Evolutionary conservation across 1,284 basidiomycete species (phyloP).

Genomic region (Neolentinus lepideus): DNA sequence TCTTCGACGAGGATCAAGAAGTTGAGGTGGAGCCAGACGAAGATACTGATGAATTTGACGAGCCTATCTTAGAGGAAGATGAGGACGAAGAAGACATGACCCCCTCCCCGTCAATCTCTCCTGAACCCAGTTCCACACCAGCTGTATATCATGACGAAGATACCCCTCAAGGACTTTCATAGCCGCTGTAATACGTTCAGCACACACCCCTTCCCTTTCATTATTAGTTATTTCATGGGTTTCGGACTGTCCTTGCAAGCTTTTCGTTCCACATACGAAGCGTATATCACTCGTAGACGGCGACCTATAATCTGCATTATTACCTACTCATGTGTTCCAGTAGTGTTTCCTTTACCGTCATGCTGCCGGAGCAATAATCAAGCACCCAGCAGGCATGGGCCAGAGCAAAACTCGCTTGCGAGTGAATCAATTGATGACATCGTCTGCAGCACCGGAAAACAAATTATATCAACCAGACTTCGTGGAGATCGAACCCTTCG

Average conservation of each 20-base stretch:
- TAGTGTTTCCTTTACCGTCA: background rate
- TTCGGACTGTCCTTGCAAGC: background rate
- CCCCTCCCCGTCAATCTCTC: background rate
- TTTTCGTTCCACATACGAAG: background rate
- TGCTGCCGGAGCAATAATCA: background rate
- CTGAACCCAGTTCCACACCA: background rate
- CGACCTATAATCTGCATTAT: background rate
- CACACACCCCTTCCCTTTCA: background rate
- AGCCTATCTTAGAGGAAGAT: conserved; percentile 41
- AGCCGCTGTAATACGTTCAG: background rate
- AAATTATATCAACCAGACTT: background rate
- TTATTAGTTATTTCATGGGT: background rate
- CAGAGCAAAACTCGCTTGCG: no score
- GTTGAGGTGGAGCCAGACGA: conserved; percentile 33
- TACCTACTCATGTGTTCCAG: background rate
- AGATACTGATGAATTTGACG: conserved; percentile 35
- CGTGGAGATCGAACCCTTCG: conserved; percentile 10
- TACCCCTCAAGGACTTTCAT: background rate
- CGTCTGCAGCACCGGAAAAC: background rate
- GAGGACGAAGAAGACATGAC: conserved; percentile 27
- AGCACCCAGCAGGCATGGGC: no score
- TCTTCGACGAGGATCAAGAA: conserved; percentile 39
- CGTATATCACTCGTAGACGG: background rate
- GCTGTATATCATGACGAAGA: background rate
- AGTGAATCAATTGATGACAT: no score